Conservation (phyloP, 2,329 filamentous ascomycete species). For the Chaetomium sp. region DNA sequence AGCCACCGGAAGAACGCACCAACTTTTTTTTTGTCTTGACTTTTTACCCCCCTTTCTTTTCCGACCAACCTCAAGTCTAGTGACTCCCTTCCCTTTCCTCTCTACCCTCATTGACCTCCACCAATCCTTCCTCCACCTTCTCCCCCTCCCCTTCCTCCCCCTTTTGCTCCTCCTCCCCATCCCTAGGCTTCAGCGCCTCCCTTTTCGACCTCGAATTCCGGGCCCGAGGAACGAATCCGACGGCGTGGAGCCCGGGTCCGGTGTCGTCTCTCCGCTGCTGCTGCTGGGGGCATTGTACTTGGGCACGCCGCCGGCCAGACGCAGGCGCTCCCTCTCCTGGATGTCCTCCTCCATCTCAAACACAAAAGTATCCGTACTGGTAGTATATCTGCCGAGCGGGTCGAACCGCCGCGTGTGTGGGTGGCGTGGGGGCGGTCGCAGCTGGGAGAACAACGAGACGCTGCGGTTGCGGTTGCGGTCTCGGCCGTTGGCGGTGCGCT, state of each 20-base stretch:
- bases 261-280: constrained; percentile 3
- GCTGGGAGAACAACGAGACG: constrained; percentile 11
- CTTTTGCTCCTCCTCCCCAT: neutral
- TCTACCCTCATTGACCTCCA: neutral
- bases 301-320: neutral
- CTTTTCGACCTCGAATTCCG: neutral
- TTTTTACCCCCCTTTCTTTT: neutral
- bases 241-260: neutral
- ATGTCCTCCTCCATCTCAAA: constrained; percentile 21
- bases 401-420: neutral
- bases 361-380: neutral
- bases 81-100: neutral
- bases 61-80: neutral
- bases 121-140: neutral
- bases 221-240: neutral
- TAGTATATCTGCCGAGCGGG: neutral
- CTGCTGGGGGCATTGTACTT: constrained; percentile 6
- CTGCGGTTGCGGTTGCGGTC: constrained; percentile 18
- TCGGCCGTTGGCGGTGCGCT: neutral
- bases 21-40: neutral
- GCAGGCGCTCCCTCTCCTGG: neutral
- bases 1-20: neutral
- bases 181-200: neutral
- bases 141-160: neutral
- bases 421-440: neutral